Conservation (phyloP, 1,284 basidiomycete species). For the Cutaneotrichosporon mucoides region DNA sequence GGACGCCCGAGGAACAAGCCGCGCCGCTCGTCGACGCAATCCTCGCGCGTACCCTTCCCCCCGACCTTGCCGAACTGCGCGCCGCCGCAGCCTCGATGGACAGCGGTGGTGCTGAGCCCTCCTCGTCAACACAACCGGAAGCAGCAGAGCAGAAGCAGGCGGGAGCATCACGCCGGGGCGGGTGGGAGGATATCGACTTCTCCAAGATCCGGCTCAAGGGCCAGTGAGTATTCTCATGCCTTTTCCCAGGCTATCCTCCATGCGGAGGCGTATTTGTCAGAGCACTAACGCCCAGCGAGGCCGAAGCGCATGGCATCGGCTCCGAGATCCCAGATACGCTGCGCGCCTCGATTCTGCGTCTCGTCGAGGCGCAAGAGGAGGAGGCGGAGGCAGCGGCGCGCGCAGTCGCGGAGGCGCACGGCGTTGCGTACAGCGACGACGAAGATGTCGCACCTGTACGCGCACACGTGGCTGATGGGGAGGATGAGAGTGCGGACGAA, state of each 20-base stretch:
- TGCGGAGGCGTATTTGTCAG: neutral
- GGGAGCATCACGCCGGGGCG: conserved; percentile 1
- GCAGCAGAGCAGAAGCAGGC: too few relatives aligned
- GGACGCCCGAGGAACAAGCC: conserved; percentile 30
- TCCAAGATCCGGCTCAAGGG: conserved; percentile 58
- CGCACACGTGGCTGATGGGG: conserved; percentile 32
- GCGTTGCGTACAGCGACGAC: conserved; percentile 47
- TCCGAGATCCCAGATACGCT: conserved; percentile 64
- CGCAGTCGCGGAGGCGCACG: conserved; percentile 39
- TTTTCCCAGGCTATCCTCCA: too few relatives aligned
- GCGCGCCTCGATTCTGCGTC: conserved; percentile 71
- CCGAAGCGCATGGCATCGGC: conserved; percentile 48
- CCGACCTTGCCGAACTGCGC: conserved; percentile 34
- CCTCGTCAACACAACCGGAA: too few relatives aligned
- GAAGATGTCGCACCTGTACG: conserved; percentile 23
- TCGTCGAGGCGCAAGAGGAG: conserved; percentile 64
- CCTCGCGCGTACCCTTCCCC: conserved; percentile 36
- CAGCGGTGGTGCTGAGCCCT: neutral
- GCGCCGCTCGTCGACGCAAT: conserved; percentile 44
- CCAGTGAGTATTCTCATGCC: neutral
- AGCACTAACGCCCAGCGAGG: conserved; percentile 3
- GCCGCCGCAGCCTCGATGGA: conserved; percentile 11
- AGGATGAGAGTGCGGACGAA: conserved; percentile 49
- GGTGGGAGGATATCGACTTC: conserved; percentile 62
- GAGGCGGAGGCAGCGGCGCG: conserved; percentile 62